phyloP scores from a whole-genome alignment of 768 basidiomycete genomes.

The Calvatia gigantea region DNA sequence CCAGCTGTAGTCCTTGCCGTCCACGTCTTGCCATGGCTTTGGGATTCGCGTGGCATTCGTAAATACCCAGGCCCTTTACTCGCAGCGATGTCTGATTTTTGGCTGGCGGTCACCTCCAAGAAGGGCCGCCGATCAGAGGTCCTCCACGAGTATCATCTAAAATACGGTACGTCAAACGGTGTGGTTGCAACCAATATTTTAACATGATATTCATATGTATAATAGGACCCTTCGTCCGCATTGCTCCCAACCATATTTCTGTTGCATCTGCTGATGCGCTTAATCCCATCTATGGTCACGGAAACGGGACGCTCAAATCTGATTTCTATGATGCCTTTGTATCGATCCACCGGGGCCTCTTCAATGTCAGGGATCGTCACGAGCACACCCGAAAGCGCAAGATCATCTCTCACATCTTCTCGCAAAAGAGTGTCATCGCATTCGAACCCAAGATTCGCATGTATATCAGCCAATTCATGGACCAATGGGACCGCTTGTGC shows the following conservation, averaged over 20 bases:
- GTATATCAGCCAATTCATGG: constrained; percentile 56
- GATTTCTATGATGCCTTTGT: constrained; percentile 79
- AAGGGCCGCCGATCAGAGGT: constrained; percentile 70
- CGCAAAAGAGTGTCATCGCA: constrained; percentile 79
- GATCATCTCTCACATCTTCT: constrained; percentile 83
- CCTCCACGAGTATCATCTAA: constrained; percentile 69
- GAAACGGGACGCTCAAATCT: constrained; percentile 79
- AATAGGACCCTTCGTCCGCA: constrained; percentile 61
- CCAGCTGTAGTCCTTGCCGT: constrained; percentile 29
- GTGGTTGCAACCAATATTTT: not conserved
- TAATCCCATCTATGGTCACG: constrained; percentile 71
- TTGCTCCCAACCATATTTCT: constrained; percentile 76
- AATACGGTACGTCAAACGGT: constrained; percentile 53
- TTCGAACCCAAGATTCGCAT: constrained; percentile 76
- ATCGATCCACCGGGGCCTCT: constrained; percentile 66
- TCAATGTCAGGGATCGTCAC: constrained; percentile 75
- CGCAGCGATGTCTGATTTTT: constrained; percentile 69
- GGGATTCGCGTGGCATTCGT: constrained; percentile 56
- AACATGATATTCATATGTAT: not conserved
- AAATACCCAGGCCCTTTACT: constrained; percentile 64
- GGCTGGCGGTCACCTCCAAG: constrained; percentile 63
- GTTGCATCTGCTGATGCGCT: constrained; percentile 78
- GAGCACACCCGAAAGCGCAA: constrained; percentile 91
- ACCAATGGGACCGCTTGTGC: constrained; percentile 76
- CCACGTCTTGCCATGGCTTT: constrained; percentile 47